A percentile compares a stretch with the other conserved stretches of the same genome.
Conservation (phyloP, 1,284 basidiomycete species). For the Tilletia horrida region DNA sequence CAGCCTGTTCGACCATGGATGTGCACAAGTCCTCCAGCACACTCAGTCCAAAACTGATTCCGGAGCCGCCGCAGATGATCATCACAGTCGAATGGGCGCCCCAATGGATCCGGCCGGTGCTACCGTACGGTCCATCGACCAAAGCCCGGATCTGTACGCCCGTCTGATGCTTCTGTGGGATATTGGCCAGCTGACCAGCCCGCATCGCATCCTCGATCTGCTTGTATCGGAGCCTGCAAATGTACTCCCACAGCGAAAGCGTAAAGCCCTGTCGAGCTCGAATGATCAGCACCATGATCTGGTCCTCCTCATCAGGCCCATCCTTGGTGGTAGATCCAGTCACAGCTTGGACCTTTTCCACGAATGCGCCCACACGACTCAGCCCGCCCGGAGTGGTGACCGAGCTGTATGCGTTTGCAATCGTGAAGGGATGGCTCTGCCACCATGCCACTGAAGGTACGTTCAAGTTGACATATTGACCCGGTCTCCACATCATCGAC, state of each 20-base stretch:
- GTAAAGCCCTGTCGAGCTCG: conserved; percentile 76
- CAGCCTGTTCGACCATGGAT: conserved; percentile 58
- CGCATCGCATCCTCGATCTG: conserved; percentile 38
- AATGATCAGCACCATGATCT: conserved; percentile 70
- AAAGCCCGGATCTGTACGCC: conserved; percentile 67
- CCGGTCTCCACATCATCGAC: conserved; percentile 65
- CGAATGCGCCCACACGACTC: conserved; percentile 20
- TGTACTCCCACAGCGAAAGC: conserved; percentile 66
- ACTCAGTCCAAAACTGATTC: conserved; percentile 72
- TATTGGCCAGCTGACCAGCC: neutral
- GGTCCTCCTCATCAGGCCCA: conserved; percentile 39
- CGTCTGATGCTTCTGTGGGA: conserved; percentile 31
- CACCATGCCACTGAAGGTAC: conserved; percentile 69
- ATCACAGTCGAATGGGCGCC: conserved; percentile 63
- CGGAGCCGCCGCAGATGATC: conserved; percentile 75
- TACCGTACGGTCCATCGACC: conserved; percentile 78
- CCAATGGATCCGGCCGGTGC: conserved; percentile 67
- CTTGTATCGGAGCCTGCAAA: conserved; percentile 30
- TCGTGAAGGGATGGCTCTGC: conserved; percentile 78
- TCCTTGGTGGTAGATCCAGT: neutral
- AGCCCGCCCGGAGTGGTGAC: neutral
- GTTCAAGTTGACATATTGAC: conserved; percentile 73
- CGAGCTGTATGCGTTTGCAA: conserved; percentile 66
- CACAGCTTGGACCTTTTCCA: conserved; percentile 8
- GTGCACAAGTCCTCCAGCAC: conserved; percentile 70